Evolutionary conservation across 164 flowering plant species (phyloP).

Genomic region (Chloranthus sessilifolius): DNA sequence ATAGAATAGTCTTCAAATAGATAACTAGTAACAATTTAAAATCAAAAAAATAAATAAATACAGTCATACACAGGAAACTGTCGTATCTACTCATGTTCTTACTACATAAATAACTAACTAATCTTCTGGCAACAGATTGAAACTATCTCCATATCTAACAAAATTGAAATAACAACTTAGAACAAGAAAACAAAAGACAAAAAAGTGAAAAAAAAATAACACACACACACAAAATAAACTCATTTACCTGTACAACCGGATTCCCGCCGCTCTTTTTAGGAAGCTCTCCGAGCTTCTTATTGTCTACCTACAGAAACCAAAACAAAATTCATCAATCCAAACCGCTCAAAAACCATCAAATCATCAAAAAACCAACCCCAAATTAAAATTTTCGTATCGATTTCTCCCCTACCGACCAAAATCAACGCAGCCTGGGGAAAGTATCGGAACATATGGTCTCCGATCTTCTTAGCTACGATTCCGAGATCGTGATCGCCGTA

Average conservation of each 20-base stretch:
- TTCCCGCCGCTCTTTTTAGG: conserved; percentile 47
- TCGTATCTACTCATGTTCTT: no score
- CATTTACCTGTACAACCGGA: conserved; percentile 78
- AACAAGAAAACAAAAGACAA: no score
- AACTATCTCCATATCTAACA: no score
- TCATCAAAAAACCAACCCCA: background rate
- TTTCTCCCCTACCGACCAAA: conserved; percentile 71
- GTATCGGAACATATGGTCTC: conserved; percentile 75
- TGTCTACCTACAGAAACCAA: conserved; percentile 56
- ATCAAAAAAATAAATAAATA: no score
- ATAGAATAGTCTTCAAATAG: no score
- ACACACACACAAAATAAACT: background rate
- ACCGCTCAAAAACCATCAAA: background rate
- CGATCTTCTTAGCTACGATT: conserved; percentile 76
- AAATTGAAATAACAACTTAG: no score
- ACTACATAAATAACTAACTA: no score
- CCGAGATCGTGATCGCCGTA: conserved; percentile 70
- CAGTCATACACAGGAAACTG: no score
- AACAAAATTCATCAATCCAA: background rate
- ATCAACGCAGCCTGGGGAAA: conserved; percentile 81
- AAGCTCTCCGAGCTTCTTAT: conserved; percentile 63
- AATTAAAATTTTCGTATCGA: no score
- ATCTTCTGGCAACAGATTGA: no score
- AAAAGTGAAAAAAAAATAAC: background rate
- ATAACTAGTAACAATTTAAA: no score